Conservation (phyloP, 345 rosid genomes). For the Aurinia saxatilis region DNA sequence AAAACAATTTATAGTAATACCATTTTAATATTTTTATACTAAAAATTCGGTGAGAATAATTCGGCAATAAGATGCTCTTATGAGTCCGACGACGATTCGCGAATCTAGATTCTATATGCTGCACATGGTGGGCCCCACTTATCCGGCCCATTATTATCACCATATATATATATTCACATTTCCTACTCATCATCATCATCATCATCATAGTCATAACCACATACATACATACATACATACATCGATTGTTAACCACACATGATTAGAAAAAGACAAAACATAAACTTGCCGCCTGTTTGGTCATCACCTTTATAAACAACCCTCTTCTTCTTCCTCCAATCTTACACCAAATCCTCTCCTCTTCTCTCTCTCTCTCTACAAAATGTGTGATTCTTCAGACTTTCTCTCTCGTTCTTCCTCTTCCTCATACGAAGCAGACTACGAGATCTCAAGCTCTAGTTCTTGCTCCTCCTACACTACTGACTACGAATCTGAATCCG, state of each 20-base stretch:
- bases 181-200: no score
- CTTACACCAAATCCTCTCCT: not conserved
- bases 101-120: constrained; percentile 23
- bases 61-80: not conserved
- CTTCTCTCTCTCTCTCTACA: not conserved
- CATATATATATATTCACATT: no score
- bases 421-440: constrained; percentile 26
- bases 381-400: constrained; percentile 16
- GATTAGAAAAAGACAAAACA: constrained; percentile 23
- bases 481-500: not conserved
- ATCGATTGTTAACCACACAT: constrained; percentile 12
- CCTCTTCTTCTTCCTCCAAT: no score
- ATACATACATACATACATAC: not conserved
- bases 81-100: constrained; percentile 5
- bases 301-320: constrained; percentile 24
- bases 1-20: no score
- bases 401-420: constrained; percentile 23
- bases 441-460: constrained; percentile 15
- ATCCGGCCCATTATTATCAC: not conserved
- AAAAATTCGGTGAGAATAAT: constrained; percentile 21
- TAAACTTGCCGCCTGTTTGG: not conserved
- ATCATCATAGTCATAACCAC: constrained; percentile 6
- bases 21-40: no score
- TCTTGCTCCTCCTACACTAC: constrained; percentile 12
- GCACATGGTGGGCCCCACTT: constrained; percentile 21